phyloP scores from a whole-genome alignment of 345 rosid genomes.

The Firmiana major region DNA sequence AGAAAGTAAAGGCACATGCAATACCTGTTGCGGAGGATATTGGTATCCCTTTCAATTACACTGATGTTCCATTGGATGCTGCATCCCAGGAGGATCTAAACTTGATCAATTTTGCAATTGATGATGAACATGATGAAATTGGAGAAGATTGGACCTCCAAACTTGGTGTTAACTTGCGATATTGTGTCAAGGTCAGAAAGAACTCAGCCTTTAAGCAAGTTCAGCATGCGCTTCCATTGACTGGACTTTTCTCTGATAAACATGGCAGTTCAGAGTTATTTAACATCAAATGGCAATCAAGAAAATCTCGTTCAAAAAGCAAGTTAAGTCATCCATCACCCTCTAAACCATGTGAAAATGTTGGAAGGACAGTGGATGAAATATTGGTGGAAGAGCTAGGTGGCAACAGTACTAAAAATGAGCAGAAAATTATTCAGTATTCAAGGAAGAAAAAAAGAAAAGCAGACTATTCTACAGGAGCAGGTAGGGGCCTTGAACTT shows the following conservation, averaged over 20 bases:
- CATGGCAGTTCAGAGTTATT: slow-evolving; percentile 39
- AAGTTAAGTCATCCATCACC: slow-evolving; percentile 34
- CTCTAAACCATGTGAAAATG: slow-evolving; percentile 29
- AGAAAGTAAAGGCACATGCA: slow-evolving; percentile 88
- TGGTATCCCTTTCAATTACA: slow-evolving; percentile 50
- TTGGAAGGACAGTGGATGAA: slow-evolving; percentile 33
- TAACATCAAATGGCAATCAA: slow-evolving; percentile 61
- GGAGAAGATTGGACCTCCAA: slow-evolving; percentile 85
- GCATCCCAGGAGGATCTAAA: slow-evolving; percentile 71
- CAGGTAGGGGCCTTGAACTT: slow-evolving; percentile 14
- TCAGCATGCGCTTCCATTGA: slow-evolving; percentile 71
- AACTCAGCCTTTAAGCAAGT: slow-evolving; percentile 60
- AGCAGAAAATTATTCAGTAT: slow-evolving; percentile 65
- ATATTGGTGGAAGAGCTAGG: slow-evolving; percentile 26
- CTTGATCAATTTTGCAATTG: slow-evolving; percentile 84
- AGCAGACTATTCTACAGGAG: slow-evolving; percentile 33
- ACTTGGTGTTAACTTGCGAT: slow-evolving; percentile 74
- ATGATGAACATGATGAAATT: slow-evolving; percentile 50
- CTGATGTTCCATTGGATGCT: slow-evolving; percentile 54
- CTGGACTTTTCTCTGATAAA: slow-evolving; percentile 58
- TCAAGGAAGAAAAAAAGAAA: slow-evolving; percentile 70
- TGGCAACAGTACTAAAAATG: slow-evolving; percentile 29
- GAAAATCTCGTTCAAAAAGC: slow-evolving; percentile 71
- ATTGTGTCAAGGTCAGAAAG: slow-evolving; percentile 77
- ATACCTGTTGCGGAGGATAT: slow-evolving; percentile 68